phyloP scores from a whole-genome alignment of 768 basidiomycete genomes.

The Xerocomus spinulosus region DNA sequence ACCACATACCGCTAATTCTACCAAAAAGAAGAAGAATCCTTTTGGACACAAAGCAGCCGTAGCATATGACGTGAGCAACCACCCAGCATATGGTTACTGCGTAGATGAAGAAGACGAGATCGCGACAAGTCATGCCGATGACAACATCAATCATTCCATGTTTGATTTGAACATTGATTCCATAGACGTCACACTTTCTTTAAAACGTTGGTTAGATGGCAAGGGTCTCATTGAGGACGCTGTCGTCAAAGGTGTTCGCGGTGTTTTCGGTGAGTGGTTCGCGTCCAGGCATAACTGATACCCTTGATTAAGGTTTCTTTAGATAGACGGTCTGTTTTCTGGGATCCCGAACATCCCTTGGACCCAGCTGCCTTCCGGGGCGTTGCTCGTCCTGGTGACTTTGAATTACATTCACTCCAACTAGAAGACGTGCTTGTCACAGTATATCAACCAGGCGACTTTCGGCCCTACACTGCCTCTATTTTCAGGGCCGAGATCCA shows the following conservation, averaged over 20 bases:
- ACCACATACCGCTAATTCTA: slow-evolving; percentile 34
- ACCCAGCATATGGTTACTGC: slow-evolving; percentile 61
- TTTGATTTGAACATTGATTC: slow-evolving; percentile 93
- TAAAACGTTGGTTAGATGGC: slow-evolving; percentile 92
- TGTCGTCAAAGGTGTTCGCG: slow-evolving; percentile 89
- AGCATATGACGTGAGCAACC: slow-evolving; percentile 74
- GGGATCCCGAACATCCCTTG: slow-evolving; percentile 78
- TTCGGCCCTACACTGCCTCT: slow-evolving; percentile 87
- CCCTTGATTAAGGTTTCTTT: neutral
- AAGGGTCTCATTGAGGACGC: slow-evolving; percentile 91
- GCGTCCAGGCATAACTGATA: neutral
- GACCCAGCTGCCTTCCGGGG: slow-evolving; percentile 83
- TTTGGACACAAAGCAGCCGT: slow-evolving; percentile 52
- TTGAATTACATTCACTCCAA: slow-evolving; percentile 84
- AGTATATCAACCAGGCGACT: slow-evolving; percentile 88
- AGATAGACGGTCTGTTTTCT: slow-evolving; percentile 86
- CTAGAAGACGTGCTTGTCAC: slow-evolving; percentile 93
- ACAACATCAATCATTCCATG: slow-evolving; percentile 76
- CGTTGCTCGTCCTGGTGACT: slow-evolving; percentile 70
- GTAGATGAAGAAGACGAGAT: slow-evolving; percentile 56
- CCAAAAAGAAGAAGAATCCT: slow-evolving; percentile 17
- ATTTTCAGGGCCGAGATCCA: slow-evolving; percentile 91
- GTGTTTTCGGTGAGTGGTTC: slow-evolving; percentile 68
- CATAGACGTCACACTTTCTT: slow-evolving; percentile 89
- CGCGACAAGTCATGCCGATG: slow-evolving; percentile 33